phyloP scores from a whole-genome alignment of 2,329 filamentous ascomycete genomes.

The Leptographium lundbergii region DNA sequence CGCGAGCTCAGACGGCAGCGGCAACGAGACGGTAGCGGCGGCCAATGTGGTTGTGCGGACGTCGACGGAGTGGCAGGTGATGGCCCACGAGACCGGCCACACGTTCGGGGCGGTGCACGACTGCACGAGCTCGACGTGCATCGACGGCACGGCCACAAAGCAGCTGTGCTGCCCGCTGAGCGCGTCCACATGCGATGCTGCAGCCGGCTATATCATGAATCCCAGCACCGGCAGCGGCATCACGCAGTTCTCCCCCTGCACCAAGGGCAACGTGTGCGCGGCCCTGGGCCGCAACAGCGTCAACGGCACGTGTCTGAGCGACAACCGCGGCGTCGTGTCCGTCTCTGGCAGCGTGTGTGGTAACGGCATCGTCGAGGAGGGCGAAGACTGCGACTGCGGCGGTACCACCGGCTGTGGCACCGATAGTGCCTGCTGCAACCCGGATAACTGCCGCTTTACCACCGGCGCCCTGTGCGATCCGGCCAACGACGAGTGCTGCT shows the following conservation, averaged over 20 bases:
- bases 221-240: slow-evolving; percentile 68
- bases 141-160: slow-evolving; percentile 37
- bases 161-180: slow-evolving; percentile 71
- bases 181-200: slow-evolving; percentile 55
- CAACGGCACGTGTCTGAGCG: slow-evolving; percentile 63
- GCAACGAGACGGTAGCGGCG: slow-evolving; percentile 62
- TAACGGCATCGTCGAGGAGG: slow-evolving; percentile 90
- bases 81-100: slow-evolving; percentile 88
- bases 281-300: slow-evolving; percentile 68
- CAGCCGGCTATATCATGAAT: slow-evolving; percentile 86
- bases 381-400: slow-evolving; percentile 94
- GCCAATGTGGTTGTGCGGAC: slow-evolving; percentile 85
- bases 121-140: slow-evolving; percentile 59
- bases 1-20: slow-evolving; percentile 21
- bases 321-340: slow-evolving; percentile 72
- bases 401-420: slow-evolving; percentile 56
- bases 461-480: slow-evolving; percentile 64
- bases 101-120: slow-evolving; percentile 96
- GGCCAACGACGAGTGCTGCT: slow-evolving; percentile 73
- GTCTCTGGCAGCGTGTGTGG: slow-evolving; percentile 80
- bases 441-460: slow-evolving; percentile 76
- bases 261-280: slow-evolving; percentile 86
- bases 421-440: slow-evolving; percentile 67
- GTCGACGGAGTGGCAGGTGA: slow-evolving; percentile 81
- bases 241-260: slow-evolving; percentile 73